Conservation (phyloP, 192 early-diverging fungal genomes). For the Entomortierella lignicola region DNA sequence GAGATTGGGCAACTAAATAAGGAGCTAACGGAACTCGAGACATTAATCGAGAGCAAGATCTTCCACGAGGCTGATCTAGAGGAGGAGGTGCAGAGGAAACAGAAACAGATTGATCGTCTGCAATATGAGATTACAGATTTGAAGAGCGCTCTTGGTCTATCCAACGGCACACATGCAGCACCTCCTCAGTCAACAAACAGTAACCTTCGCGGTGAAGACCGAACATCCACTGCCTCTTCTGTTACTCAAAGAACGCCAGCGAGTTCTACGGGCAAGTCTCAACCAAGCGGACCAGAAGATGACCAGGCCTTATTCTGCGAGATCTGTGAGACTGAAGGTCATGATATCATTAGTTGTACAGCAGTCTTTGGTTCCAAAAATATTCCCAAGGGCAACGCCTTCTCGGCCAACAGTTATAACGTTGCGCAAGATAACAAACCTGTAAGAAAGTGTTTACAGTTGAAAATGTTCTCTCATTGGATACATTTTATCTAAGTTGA, state of each 20-base stretch:
- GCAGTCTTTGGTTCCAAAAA: slow-evolving; percentile 56
- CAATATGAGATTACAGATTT: slow-evolving; percentile 63
- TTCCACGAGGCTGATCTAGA: slow-evolving; percentile 80
- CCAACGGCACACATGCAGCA: neutral
- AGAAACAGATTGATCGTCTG: slow-evolving; percentile 54
- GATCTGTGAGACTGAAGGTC: slow-evolving; percentile 77
- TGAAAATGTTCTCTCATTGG: too few relatives aligned
- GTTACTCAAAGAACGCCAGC: neutral
- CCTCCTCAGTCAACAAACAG: neutral
- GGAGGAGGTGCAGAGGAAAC: slow-evolving; percentile 62
- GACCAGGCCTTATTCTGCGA: slow-evolving; percentile 63
- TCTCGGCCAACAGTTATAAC: neutral
- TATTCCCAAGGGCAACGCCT: neutral
- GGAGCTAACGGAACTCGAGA: slow-evolving; percentile 73
- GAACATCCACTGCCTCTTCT: neutral
- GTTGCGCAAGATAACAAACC: slow-evolving; percentile 22
- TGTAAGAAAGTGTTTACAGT: too few relatives aligned
- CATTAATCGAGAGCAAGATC: slow-evolving; percentile 78
- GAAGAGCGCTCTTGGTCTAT: slow-evolving; percentile 45
- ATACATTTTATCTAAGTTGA: too few relatives aligned
- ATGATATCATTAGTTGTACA: slow-evolving; percentile 71
- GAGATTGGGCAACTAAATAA: slow-evolving; percentile 71
- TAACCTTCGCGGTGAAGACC: neutral
- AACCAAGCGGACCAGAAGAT: neutral
- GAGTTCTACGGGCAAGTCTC: too few relatives aligned